Evolutionary conservation across 1,284 basidiomycete genomes (phyloP), one percentile per base, ranked within the genome.

Genomic region (Ustilago vetiveriae): DNA sequence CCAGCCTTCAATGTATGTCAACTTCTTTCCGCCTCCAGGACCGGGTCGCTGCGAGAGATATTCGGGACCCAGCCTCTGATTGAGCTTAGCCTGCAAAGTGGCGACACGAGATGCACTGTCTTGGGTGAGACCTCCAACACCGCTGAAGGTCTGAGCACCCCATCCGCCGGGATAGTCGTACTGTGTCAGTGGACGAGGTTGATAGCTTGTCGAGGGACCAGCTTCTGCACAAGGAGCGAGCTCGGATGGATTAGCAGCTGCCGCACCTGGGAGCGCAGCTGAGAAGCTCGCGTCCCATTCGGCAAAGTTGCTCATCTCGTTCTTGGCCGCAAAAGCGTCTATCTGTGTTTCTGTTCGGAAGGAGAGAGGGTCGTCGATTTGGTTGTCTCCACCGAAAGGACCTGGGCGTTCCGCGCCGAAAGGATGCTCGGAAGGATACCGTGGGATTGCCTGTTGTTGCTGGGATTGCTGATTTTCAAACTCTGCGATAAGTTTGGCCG

Each of bases 1-100:
- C 94, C 94, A 98, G 0, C 95, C 96, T 82, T 98, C 95, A 3
- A 92, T 90, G 79, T 98, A 98, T 8, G 92, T 94, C 51, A 98
- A 84, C 82, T 94, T 96, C 14, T 60, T 62, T 29, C 72, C 58
- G n/a, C 78, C 78, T 7, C 89, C 90, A 0, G 92, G 92, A 3
- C 94, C 94, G 1, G 91, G 90, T n/a, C 94, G 86, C 66, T 90
- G 89, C 2, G 91, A 92, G 53, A 98, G 87, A 78, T 88, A 97
- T 83, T 98, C 95, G 3, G 95, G 95, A 0, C 95, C 95, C 4
- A 98, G 88, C 73, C 90, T 91, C 83, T 89, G 89, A 76, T 91
- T 86, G 24, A 98, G 85, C 79, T 93, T 91, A 17, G 87, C 88
- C 79, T 96, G 92, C 13, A 97, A 84, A 0, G 86, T 83, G 2